Evolutionary conservation across 306 rosid species (phyloP).

Genomic region (apple (Malus domestica)): DNA sequence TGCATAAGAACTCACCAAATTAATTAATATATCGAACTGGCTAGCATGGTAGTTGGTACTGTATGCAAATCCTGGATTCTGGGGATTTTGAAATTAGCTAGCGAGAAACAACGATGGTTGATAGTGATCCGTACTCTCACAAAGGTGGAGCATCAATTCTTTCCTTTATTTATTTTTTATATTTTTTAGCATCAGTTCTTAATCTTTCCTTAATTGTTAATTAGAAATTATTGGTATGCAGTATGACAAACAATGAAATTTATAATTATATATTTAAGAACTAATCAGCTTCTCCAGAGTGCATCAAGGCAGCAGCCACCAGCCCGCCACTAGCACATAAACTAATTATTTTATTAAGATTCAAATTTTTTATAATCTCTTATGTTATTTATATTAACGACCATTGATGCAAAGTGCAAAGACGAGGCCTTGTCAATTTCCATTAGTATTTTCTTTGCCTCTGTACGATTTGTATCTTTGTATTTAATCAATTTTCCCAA

Average conservation of each 20-base stretch:
- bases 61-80: background rate
- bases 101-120: background rate
- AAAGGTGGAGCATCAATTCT: background rate
- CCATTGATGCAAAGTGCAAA: conserved; percentile 10
- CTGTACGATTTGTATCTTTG: background rate
- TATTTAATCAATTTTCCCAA: background rate
- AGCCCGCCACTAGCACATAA: background rate
- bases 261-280: background rate
- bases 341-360: background rate
- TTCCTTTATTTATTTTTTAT: background rate
- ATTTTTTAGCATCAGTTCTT: background rate
- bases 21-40: background rate
- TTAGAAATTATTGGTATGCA: background rate
- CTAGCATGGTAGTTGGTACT: background rate
- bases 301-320: background rate
- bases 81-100: background rate
- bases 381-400: background rate
- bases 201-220: background rate
- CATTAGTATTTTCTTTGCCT: background rate
- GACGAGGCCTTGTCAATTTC: background rate
- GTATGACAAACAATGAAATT: background rate
- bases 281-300: background rate
- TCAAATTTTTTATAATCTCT: background rate
- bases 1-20: background rate
- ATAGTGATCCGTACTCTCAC: background rate